Base-by-base conservation (phyloP, 768 basidiomycete species). In the Lentinula sp. region DNA sequence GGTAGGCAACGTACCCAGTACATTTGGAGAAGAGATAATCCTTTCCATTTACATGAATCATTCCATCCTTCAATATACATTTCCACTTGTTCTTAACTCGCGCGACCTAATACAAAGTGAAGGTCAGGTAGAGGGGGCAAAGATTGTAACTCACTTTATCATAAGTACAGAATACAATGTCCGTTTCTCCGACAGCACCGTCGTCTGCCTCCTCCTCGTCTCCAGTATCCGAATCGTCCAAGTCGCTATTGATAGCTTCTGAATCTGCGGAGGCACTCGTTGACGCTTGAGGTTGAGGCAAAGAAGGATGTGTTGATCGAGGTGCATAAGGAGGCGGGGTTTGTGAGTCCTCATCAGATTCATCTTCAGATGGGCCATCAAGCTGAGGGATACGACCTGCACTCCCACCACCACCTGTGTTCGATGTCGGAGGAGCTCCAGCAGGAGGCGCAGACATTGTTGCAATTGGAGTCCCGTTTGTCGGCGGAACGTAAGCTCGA, bases 51-150 rank as follows among this genome's bases (percentile, higher is more conserved):
- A 97, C 85, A 66, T 94, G 92, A 64, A 98, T 91, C 88, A 98
- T 93, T 3, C 97, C 97, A 65, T 98, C 97, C 75, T 97, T 97
- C 56, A 99, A 81, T 23, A 93, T 87, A 62, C 95, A 95, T 79
- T 98, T 99, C 97, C 97, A 99, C 78, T 98, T 99, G 78, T 97
- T 98, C 77, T 98, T 99, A 28, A 98, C 96, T n/a, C 97, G 84
- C 48, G 95, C 94, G 39, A 98, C 96, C 95, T 98, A 66, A 35
- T 46, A 16, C 42, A 54, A 18, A 36, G n/a, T 6, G 10, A 12
- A 41, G 15, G 13, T 10, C n/a, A 15, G 10, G 28, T 28, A 28
- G 28, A 28, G 28, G 4, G 3, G 3, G 28, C 28, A 28, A 28
- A n/a, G 56, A 28, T 28, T 46, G 36, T 20, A 18, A 10, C 79